Evolutionary conservation across 192 early-diverging fungal genomes (phyloP).

Genomic region (Funneliformis mosseae): DNA sequence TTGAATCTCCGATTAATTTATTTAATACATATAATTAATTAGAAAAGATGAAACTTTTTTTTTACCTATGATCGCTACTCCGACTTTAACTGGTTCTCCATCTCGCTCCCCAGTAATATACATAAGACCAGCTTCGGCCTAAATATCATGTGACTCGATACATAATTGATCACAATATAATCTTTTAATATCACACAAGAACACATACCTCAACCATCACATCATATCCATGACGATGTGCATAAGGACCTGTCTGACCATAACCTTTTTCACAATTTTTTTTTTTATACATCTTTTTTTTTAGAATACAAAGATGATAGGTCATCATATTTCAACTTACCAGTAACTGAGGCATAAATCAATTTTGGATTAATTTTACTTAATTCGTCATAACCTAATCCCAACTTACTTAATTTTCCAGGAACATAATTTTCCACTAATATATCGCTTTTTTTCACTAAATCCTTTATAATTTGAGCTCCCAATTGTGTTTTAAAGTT

Average conservation of each 20-base stretch:
- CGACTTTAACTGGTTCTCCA: conserved; percentile 89
- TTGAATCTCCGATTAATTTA: no score
- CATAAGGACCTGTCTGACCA: conserved; percentile 84
- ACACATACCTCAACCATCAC: conserved; percentile 69
- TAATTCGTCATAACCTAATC: conserved; percentile 77
- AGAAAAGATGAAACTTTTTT: conserved; percentile 27
- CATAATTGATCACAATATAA: background rate
- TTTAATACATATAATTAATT: background rate
- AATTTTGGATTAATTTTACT: conserved; percentile 69
- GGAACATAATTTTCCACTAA: conserved; percentile 94
- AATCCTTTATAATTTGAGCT: conserved; percentile 60
- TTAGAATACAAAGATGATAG: no score
- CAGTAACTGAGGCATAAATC: conserved; percentile 86
- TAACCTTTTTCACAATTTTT: conserved; percentile 59
- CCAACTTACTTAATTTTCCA: conserved; percentile 77
- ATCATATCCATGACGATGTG: conserved; percentile 85
- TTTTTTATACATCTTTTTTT: no score
- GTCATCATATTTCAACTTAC: conserved; percentile 35
- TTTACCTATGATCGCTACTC: conserved; percentile 93
- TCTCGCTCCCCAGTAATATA: conserved; percentile 90
- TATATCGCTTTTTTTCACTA: conserved; percentile 74
- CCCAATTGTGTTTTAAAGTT: conserved; percentile 77
- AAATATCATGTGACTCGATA: background rate
- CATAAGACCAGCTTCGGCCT: conserved; percentile 92
- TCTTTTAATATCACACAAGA: background rate